These are phyloP conservation scores for Cordyceps javanica DNA, from an alignment of 2,329 filamentous ascomycete genomes.

Conservation along the genomic window DNA sequence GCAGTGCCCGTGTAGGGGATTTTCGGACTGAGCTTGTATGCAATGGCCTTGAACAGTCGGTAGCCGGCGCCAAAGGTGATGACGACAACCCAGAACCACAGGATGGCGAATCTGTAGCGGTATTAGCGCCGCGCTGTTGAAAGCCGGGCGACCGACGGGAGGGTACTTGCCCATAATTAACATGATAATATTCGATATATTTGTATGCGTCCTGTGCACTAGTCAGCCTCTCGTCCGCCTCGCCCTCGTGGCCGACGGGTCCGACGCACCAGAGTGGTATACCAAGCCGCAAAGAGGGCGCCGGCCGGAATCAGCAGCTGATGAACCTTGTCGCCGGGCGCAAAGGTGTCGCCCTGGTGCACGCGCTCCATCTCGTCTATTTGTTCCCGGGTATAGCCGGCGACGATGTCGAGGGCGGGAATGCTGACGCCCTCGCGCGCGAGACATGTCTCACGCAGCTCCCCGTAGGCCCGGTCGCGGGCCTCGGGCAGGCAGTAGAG, in stretches of 20 bases:
- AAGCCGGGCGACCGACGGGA: neutral
- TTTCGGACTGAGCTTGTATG: neutral
- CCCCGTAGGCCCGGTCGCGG: constrained; percentile 18
- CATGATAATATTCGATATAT: constrained; percentile 31
- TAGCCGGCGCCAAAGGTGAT: constrained; percentile 29
- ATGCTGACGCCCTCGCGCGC: constrained; percentile 20
- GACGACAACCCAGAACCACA: constrained; percentile 35
- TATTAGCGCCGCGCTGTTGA: neutral
- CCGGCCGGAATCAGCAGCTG: constrained; percentile 30
- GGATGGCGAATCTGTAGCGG: constrained; percentile 26
- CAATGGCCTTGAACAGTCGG: constrained; percentile 20
- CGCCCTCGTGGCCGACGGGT: neutral
- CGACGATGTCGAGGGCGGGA: constrained; percentile 28
- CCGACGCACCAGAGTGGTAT: constrained; percentile 32
- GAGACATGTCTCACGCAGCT: constrained; percentile 31
- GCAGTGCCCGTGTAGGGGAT: neutral
- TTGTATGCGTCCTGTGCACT: constrained; percentile 25
- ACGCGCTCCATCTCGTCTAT: constrained; percentile 26
- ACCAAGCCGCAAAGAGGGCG: constrained; percentile 28
- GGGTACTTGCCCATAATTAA: constrained; percentile 29
- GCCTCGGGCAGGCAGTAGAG: constrained; percentile 28
- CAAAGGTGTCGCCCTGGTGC: constrained; percentile 20
- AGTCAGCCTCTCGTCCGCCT: neutral
- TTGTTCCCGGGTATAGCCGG: constrained; percentile 28
- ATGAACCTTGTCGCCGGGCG: constrained; percentile 12